A percentile compares a stretch with the other conserved stretches of the same genome.
These are phyloP conservation scores for Verticillium nonalfalfae DNA, from an alignment of 2,329 filamentous ascomycete species.

Conservation along the genomic window DNA sequence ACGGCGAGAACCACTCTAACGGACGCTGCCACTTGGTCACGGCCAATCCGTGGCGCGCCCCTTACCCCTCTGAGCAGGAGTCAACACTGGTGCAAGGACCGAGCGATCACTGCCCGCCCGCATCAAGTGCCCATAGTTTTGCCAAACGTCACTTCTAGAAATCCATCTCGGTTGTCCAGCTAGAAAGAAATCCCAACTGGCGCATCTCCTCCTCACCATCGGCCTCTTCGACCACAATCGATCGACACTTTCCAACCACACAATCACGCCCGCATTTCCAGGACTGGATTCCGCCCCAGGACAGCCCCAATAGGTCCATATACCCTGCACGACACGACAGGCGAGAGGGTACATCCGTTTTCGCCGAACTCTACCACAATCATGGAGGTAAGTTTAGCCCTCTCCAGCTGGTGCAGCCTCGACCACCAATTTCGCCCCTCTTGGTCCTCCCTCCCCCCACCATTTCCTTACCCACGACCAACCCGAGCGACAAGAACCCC, in stretches of 20 bases:
- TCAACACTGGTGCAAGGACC: not conserved
- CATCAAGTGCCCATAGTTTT: not conserved
- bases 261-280: not conserved
- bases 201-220: not conserved
- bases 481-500: not conserved
- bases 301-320: not conserved
- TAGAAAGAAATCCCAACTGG: not conserved
- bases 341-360: not conserved
- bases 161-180: not conserved
- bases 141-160: not conserved
- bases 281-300: not conserved
- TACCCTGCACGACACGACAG: not conserved
- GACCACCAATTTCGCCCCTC: constrained; percentile 9
- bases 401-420: constrained; percentile 2
- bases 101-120: not conserved
- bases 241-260: not conserved
- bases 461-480: not conserved
- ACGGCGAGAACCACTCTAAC: not conserved
- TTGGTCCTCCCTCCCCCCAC: constrained; percentile 11
- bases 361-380: constrained; percentile 12
- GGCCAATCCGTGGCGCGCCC: too few relatives aligned
- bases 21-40: too few relatives aligned
- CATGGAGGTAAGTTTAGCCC: constrained; percentile 24
- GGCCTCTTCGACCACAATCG: not conserved
- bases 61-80: not conserved